These are phyloP conservation scores for Bothriochloa decipiens DNA, from an alignment of 176 grass and related monocot genomes.

Conservation along the genomic window DNA sequence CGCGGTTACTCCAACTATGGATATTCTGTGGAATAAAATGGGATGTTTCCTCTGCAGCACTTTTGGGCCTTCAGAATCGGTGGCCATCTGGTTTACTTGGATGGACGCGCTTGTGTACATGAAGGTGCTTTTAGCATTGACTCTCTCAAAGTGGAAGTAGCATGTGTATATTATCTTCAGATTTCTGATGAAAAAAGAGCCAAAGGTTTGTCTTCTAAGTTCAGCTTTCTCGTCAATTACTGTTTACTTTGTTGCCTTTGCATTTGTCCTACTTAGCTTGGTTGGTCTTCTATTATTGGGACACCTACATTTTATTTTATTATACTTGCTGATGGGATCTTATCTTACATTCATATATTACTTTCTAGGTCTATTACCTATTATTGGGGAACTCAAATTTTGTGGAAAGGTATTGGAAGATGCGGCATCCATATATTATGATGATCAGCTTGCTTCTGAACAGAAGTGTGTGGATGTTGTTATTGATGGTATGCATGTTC, in stretches of 20 bases:
- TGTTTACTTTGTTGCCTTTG: background rate
- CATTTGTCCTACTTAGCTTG: constrained; percentile 46
- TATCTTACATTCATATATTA: constrained; percentile 1
- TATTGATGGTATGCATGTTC: constrained; percentile 66
- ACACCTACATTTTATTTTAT: background rate
- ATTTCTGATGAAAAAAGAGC: constrained; percentile 69
- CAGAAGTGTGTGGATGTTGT: constrained; percentile 66
- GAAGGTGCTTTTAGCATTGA: constrained; percentile 57
- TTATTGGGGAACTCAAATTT: constrained; percentile 66
- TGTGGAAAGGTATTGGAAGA: constrained; percentile 62
- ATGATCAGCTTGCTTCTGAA: constrained; percentile 58
- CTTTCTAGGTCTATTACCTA: constrained; percentile 77
- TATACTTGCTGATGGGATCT: background rate
- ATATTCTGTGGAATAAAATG: constrained; percentile 24
- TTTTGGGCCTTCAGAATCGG: constrained; percentile 74
- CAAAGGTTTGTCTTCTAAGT: constrained; percentile 63
- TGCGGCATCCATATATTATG: constrained; percentile 47
- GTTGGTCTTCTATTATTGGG: constrained; percentile 38
- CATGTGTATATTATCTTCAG: constrained; percentile 84
- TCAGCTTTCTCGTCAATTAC: background rate
- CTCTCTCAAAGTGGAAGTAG: constrained; percentile 83
- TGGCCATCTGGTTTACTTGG: constrained; percentile 65
- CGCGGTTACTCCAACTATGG: background rate
- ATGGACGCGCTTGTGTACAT: constrained; percentile 54
- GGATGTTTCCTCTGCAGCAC: constrained; percentile 53